A percentile compares a stretch with the other conserved stretches of the same genome.
phyloP scores from a whole-genome alignment of 352 stramenopile species.

The Thalassiosira exigua region DNA sequence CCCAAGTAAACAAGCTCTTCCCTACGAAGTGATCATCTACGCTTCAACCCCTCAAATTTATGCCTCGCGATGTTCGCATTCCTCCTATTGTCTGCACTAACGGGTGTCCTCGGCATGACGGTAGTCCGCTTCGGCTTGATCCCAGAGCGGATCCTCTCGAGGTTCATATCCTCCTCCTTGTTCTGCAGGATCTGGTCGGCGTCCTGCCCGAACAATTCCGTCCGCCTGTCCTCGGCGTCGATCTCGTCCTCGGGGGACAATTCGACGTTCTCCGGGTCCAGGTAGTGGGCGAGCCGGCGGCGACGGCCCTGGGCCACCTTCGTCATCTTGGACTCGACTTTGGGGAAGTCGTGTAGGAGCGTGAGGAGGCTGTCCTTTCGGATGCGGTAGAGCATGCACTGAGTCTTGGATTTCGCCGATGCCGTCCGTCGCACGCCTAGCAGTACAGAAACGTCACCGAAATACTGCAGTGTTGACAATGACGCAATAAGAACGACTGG shows the following conservation, averaged over 20 bases:
- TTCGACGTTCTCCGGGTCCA: slow-evolving; percentile 37
- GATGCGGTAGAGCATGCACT: slow-evolving; percentile 68
- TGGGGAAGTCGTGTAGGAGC: slow-evolving; percentile 54
- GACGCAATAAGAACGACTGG: slow-evolving; percentile 1
- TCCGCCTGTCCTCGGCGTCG: slow-evolving; percentile 61
- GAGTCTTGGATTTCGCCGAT: slow-evolving; percentile 64
- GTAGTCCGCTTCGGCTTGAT: slow-evolving; percentile 26
- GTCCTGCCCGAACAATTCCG: slow-evolving; percentile 58
- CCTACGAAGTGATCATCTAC: too few relatives aligned
- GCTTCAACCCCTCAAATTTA: background rate
- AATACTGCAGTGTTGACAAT: slow-evolving; percentile 48
- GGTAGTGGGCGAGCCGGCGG: slow-evolving; percentile 47
- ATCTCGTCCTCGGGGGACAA: slow-evolving; percentile 53
- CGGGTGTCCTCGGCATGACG: background rate
- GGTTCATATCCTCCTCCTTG: slow-evolving; percentile 46
- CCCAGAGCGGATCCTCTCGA: slow-evolving; percentile 39
- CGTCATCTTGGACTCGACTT: slow-evolving; percentile 56
- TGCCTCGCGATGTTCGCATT: slow-evolving; percentile 11
- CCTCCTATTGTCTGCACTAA: slow-evolving; percentile 1
- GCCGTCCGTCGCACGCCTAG: slow-evolving; percentile 57
- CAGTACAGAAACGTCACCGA: slow-evolving; percentile 64
- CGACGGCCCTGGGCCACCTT: slow-evolving; percentile 50
- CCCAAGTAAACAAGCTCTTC: too few relatives aligned
- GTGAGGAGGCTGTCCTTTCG: slow-evolving; percentile 40
- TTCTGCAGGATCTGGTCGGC: slow-evolving; percentile 45